Base-by-base conservation (phyloP, 108 stramenopile genomes). In the Cyclotella choctawhatcheeana region DNA sequence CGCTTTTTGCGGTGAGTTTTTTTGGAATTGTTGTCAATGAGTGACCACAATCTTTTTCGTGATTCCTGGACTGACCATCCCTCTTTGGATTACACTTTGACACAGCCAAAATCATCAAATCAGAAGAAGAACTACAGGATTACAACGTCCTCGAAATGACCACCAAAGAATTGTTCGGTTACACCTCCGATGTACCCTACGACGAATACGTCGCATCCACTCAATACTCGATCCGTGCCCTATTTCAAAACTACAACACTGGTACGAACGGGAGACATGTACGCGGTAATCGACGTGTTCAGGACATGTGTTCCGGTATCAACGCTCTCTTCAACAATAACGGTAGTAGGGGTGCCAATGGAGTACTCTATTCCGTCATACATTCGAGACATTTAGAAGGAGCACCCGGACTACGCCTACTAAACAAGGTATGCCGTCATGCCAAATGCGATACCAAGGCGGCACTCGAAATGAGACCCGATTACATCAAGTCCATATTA, bases 401-500 rank as follows among this genome's bases (percentile, higher is more conserved):
- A 26, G 34, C 27, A 8, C 43, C 58, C 6, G 65, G 50, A 21
- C 8, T 47, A 30, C 44, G 45, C 16, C 44, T 64, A 4, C n/a
- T 47, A 7, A 20, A 10, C 16, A 6, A 18, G 2, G 44, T 64
- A 5, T 47, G 32, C 26, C 27, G 37, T 16, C 7, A 22, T 30
- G 24, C 68, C 3, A 63, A 67, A 12, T 74, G 73, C 43, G 67
- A 81, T 40, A 61, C 68, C 0, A 24, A 21, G 10, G 80, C 69
- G 22, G 80, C 80, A 5, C 33, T 74, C 40, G 31, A 60, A 18
- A 81, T 81, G 80, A 27, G 48, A 10, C 80, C 80, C 12, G 73
- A 70, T 22, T 81, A 81, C 52, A 44, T 81, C 26, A 81, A 81
- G 45, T 56, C 80, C 2, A 74, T 81, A 29, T 47, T 81, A 13